Base-by-base conservation (phyloP, 352 stramenopile genomes). In the Pythium rishiriense region DNA sequence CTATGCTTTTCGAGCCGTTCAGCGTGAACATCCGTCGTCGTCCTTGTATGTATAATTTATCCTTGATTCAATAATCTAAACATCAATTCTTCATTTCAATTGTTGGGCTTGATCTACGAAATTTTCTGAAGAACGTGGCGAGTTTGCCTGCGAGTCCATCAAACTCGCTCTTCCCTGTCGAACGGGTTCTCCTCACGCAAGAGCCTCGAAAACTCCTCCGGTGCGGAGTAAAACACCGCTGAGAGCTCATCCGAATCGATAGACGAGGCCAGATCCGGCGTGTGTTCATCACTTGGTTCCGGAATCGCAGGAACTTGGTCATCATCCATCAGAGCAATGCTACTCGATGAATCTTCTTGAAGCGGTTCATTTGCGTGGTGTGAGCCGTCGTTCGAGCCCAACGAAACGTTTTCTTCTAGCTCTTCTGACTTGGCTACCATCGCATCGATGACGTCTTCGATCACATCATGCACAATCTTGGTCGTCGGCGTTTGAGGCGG, bases 181-280 rank as follows among this genome's bases (percentile, higher is more conserved):
- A 51, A 22, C 10, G 3, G 45, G 47, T 54, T 26, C 8, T 57
- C 50, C n/a, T 57, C 50, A 45, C 12, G n/a, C 4, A 58, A 14
- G 45, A 58, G 33, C 10, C 51, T 8, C 15, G 51, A n/a, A 15
- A 58, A 47, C 33, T 58, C 51, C 22, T 58, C 51, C 10, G 51
- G 51, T 4, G 35, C 51, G 10, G 51, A 58, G 21, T 58, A 33
- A 35, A 58, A 58, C 21, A 58, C 21, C 1, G 51, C 51, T 5
- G 51, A 21, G 12, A 58, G 37, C 22, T 58, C 51, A 12, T 58
- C 51, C 22, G 12, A 41, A 17, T 22, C 51, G 21, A 58, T 47
- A 0, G 51, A 58, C 33, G 51, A 58, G 9, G 51, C 24, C 21
- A 25, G 35, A 25, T 58, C 51, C 5, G n/a, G 22, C n/a, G 24